phyloP scores from a whole-genome alignment of 192 early-diverging fungal species.

The Cetraspora pellucida region DNA sequence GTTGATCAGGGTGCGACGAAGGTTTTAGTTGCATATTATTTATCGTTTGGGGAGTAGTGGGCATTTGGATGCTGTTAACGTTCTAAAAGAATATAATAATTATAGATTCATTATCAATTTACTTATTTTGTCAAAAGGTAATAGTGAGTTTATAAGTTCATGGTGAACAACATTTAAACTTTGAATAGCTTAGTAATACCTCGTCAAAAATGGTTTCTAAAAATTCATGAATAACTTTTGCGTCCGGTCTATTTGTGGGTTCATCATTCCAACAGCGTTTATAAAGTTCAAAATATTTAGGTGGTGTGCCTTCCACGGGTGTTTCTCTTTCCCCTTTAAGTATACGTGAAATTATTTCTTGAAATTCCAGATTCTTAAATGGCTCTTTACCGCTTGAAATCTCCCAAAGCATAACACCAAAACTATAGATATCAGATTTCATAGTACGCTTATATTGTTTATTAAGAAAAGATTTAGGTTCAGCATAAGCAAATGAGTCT shows the following conservation, averaged over 20 bases:
- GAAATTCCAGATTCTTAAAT: not conserved
- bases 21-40: too few species aligned
- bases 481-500: not conserved
- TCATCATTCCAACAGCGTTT: conserved; percentile 8
- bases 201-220: not conserved
- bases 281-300: conserved; percentile 28
- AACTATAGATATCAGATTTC: conserved; percentile 8
- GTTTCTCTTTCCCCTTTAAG: not conserved
- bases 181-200: too few species aligned
- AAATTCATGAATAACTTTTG: not conserved
- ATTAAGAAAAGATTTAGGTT: not conserved
- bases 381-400: conserved; percentile 2
- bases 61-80: too few species aligned
- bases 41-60: too few species aligned
- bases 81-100: too few species aligned
- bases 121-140: too few species aligned
- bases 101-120: too few species aligned
- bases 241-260: not conserved
- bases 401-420: conserved; percentile 15
- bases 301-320: conserved; percentile 6
- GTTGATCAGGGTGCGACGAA: too few species aligned
- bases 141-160: too few species aligned
- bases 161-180: too few species aligned
- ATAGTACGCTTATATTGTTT: not conserved
- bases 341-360: not conserved